Base-by-base conservation (phyloP, 257 asterid species). In the Apocynum venetum region DNA sequence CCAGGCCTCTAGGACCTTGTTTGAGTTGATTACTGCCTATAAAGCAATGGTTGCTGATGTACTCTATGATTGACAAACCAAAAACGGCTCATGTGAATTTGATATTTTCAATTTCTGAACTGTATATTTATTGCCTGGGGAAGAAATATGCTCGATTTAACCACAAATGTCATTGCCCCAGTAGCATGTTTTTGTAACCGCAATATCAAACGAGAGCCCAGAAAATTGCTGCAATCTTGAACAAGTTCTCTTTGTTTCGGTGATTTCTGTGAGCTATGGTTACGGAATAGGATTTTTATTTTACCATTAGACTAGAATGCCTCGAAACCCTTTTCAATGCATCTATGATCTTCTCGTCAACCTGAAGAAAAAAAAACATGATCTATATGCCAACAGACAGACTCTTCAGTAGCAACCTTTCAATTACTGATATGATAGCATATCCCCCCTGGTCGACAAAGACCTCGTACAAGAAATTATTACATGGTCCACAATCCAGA, bases 391-490 rank as follows among this genome's bases (percentile, higher is more conserved):
- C 49, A 46, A 46, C 49, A 38, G 49, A 14, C 4, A 40, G 20
- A 65, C 71, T 65, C 43, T 1, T 57, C 6, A 57, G 35, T 20
- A 57, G 31, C 12, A 66, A 53, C 52, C 51, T 35, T 35, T 25
- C n/a, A 61, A 46, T 49, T 7, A 15, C 49, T 36, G 43, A 49
- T 15, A 20, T 19, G 14, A 66, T 3, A 8, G n/a, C 35, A 41
- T 67, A 6, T 38, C 43, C 71, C 4, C 2, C 73, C 31, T 55
- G 43, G 43, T 38, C 13, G 55, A 76, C 51, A 20, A 52, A 36
- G 73, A 10, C 73, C 51, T 19, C 64, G 79, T 76, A 65, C 80
- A 13, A 43, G 49, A 53, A 72, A 77, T 68, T 8, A 77, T 68
- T 68, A 41, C 48, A 55, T 68, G 75, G 67, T 76, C 80, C 80